Conservation (phyloP, 306 rosid species). For the Fagus sylvatica region DNA sequence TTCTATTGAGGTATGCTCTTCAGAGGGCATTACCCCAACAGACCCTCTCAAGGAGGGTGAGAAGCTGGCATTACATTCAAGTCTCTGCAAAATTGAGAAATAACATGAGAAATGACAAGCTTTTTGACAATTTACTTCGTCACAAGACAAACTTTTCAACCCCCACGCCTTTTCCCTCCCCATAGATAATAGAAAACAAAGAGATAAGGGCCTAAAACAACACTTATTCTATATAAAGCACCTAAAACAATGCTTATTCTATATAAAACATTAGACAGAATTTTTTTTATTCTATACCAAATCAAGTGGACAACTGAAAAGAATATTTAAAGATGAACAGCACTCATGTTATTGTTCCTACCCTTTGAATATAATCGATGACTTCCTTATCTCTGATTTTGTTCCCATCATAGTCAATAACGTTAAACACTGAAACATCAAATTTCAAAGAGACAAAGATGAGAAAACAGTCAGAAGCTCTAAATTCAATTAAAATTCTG, state of each 20-base stretch:
- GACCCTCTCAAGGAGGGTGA: constrained; percentile 75
- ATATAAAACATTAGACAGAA: not conserved
- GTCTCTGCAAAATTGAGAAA: constrained; percentile 56
- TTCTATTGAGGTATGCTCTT: constrained; percentile 89
- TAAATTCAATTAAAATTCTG: too few relatives aligned
- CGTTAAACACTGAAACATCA: constrained; percentile 72
- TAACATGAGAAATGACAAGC: constrained; percentile 15
- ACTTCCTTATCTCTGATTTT: constrained; percentile 86
- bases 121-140: not conserved
- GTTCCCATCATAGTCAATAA: constrained; percentile 69
- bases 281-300: not conserved
- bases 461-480: constrained; percentile 14
- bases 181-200: not conserved
- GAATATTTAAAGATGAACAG: constrained; percentile 1
- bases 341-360: constrained; percentile 30
- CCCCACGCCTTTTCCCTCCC: not conserved
- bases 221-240: too few relatives aligned
- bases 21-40: constrained; percentile 84
- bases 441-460: constrained; percentile 6
- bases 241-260: too few relatives aligned
- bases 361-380: constrained; percentile 79
- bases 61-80: constrained; percentile 71
- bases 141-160: not conserved
- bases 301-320: constrained; percentile 25
- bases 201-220: not conserved